These are phyloP conservation scores for Stachybotrys echinatus DNA, from an alignment of 2,329 filamentous ascomycete genomes.

Conservation along the genomic window DNA sequence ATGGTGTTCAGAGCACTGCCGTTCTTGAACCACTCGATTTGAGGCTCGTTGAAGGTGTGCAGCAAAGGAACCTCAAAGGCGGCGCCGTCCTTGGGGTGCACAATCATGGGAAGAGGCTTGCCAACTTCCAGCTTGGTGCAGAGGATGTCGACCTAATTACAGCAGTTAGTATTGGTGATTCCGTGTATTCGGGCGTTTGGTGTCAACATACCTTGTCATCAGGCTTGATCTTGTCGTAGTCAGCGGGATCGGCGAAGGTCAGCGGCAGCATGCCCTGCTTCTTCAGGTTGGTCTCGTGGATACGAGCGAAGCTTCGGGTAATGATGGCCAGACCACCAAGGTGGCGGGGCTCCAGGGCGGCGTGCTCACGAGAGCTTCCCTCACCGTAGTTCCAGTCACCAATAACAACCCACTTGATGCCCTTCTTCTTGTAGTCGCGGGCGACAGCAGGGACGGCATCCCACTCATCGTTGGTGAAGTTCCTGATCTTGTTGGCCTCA, in stretches of 20 bases:
- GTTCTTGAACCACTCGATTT: slow-evolving; percentile 99
- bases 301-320: slow-evolving; percentile 92
- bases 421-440: slow-evolving; percentile 97
- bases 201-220: slow-evolving; percentile 66
- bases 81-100: slow-evolving; percentile 85
- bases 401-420: slow-evolving; percentile 93
- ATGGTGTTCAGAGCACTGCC: slow-evolving; percentile 97
- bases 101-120: slow-evolving; percentile 85
- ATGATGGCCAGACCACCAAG: slow-evolving; percentile 97
- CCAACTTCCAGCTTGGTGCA: slow-evolving; percentile 87
- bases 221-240: slow-evolving; percentile 95
- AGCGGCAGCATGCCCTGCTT: slow-evolving; percentile 99
- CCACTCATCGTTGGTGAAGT: slow-evolving; percentile 77
- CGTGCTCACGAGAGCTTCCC: slow-evolving; percentile 95
- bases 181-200: background rate
- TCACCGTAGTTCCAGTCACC: slow-evolving; percentile 99
- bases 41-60: slow-evolving; percentile 97
- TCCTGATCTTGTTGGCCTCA: slow-evolving; percentile 96
- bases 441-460: slow-evolving; percentile 89
- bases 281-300: slow-evolving; percentile 99
- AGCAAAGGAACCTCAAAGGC: slow-evolving; percentile 76
- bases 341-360: slow-evolving; percentile 94
- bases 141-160: slow-evolving; percentile 66
- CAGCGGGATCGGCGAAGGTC: slow-evolving; percentile 88
- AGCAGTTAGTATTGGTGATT: slow-evolving; percentile 12